Evolutionary conservation across 306 rosid genomes (phyloP).

Genomic region (Medicago arabica): DNA sequence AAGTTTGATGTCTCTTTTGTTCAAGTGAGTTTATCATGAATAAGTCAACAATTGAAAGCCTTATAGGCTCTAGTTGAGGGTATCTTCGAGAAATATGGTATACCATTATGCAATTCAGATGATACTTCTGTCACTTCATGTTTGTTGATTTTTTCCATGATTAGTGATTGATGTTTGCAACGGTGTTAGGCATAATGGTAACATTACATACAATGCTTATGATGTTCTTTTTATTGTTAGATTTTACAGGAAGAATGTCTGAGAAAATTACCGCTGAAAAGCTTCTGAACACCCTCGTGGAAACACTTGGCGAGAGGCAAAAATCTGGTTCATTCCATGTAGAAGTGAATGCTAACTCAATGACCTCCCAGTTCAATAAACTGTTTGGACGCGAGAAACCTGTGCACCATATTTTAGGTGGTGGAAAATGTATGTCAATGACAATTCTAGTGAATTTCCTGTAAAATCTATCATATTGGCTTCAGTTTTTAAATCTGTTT

Average conservation of each 20-base stretch:
- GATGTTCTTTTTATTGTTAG: conserved; percentile 37
- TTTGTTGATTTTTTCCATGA: conserved; percentile 9
- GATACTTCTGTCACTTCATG: neutral
- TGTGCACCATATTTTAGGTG: conserved; percentile 80
- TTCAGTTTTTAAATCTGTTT: conserved; percentile 9
- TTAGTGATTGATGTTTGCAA: neutral
- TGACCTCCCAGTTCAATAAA: conserved; percentile 60
- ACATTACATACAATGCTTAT: neutral
- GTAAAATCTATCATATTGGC: conserved; percentile 27
- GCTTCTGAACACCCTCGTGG: conserved; percentile 58
- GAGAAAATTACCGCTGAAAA: conserved; percentile 68
- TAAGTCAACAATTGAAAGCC: neutral
- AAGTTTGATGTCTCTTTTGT: neutral
- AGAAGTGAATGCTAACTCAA: conserved; percentile 61
- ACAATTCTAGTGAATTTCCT: conserved; percentile 21
- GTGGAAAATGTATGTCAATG: conserved; percentile 80
- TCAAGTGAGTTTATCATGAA: neutral
- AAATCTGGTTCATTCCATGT: conserved; percentile 60
- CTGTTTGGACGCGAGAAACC: conserved; percentile 90
- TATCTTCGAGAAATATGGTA: neutral
- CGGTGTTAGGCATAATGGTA: conserved; percentile 16
- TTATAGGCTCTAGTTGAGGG: neutral
- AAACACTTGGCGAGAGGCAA: conserved; percentile 62
- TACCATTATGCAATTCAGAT: neutral
- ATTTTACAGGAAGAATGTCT: conserved; percentile 64